phyloP scores from a whole-genome alignment of 495 filamentous ascomycete genomes.

The Penicillium paradoxum region DNA sequence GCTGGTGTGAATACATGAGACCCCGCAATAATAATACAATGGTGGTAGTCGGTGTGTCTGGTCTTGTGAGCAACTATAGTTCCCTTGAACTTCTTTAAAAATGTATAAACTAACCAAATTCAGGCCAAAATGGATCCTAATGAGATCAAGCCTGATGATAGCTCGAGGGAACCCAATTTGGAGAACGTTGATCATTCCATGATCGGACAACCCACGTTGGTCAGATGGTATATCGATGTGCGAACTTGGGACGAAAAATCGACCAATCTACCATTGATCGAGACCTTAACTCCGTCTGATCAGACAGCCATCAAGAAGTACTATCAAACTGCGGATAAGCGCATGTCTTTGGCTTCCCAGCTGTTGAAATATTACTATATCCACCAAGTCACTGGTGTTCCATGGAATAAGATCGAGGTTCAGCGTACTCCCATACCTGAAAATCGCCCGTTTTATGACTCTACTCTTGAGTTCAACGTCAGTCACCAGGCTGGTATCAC shows the following conservation, averaged over 20 bases:
- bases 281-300: conserved; percentile 31
- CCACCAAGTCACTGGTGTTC: conserved; percentile 52
- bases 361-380: conserved; percentile 77
- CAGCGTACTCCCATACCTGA: conserved; percentile 58
- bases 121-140: conserved; percentile 11
- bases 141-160: conserved; percentile 9
- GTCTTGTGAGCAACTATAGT: not conserved
- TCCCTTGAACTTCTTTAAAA: not conserved
- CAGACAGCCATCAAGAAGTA: conserved; percentile 34
- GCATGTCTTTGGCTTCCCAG: conserved; percentile 61
- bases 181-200: conserved; percentile 3
- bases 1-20: not conserved
- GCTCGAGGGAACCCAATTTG: not conserved
- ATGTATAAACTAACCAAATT: not conserved
- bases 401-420: conserved; percentile 61
- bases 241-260: conserved; percentile 30
- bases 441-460: conserved; percentile 56
- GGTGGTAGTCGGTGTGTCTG: not conserved
- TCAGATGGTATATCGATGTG: conserved; percentile 44
- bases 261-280: conserved; percentile 32
- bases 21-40: not conserved
- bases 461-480: conserved; percentile 73
- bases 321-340: conserved; percentile 37
- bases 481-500: conserved; percentile 82
- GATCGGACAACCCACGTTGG: conserved; percentile 17